These are phyloP conservation scores for Eucalyptus fibrosa DNA, from an alignment of 345 rosid genomes.

Conservation along the genomic window DNA sequence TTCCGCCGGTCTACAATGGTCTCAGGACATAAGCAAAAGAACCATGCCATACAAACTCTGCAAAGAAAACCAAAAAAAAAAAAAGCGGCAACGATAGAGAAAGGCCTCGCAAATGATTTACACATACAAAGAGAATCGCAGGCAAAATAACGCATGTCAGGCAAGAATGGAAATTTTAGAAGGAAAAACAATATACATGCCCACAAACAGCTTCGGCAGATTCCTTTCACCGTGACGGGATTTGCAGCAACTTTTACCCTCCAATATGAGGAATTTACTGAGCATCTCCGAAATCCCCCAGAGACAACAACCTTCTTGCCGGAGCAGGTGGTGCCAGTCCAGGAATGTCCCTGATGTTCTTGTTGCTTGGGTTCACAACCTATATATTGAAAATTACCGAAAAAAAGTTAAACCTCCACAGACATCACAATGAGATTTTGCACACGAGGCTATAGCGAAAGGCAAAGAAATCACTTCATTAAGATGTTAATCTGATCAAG, in stretches of 20 bases:
- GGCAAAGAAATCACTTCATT: neutral
- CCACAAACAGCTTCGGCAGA: neutral
- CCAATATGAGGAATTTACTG: slow-evolving; percentile 3
- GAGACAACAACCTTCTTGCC: slow-evolving; percentile 67
- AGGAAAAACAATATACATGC: neutral
- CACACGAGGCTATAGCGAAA: neutral
- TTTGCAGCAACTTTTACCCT: neutral
- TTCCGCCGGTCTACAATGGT: neutral
- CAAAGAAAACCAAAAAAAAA: neutral
- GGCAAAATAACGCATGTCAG: slow-evolving; percentile 12
- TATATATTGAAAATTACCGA: slow-evolving; percentile 2
- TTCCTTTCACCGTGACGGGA: neutral
- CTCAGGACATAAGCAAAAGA: neutral
- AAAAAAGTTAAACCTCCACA: neutral
- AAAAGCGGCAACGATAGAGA: neutral
- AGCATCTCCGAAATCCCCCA: slow-evolving; percentile 16
- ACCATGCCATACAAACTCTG: neutral
- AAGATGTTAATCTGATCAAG: neutral
- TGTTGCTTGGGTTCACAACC: slow-evolving; percentile 89
- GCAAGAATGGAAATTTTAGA: neutral
- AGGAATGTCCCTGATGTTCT: slow-evolving; percentile 87
- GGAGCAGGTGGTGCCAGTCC: slow-evolving; percentile 99
- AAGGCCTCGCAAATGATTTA: slow-evolving; percentile 15
- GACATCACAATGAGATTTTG: neutral
- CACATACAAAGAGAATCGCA: slow-evolving; percentile 8